phyloP scores from a whole-genome alignment of 805 yeast genomes.

The Spathaspora sp. region DNA sequence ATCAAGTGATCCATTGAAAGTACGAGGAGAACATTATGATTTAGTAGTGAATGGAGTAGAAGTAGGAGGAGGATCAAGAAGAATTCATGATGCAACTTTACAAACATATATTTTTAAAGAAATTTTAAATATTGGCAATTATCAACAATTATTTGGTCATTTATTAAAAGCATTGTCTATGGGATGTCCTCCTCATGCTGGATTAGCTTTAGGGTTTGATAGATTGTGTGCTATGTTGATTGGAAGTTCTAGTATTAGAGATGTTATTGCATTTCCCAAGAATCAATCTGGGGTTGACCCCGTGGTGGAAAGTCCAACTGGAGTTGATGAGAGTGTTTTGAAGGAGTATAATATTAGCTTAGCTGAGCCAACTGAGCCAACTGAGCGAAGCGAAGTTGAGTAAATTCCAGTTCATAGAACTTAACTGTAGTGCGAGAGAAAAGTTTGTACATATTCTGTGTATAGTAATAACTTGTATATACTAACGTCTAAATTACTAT shows the following conservation, averaged over 20 bases:
- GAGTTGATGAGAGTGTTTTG: conserved; percentile 49
- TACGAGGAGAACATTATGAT: conserved; percentile 90
- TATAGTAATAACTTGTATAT: conserved; percentile 6
- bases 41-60: conserved; percentile 92
- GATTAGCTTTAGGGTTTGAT: conserved; percentile 93
- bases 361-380: background rate
- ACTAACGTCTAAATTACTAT: background rate
- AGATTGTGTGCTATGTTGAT: conserved; percentile 86
- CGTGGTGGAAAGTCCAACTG: conserved; percentile 82
- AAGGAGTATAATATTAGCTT: conserved; percentile 44
- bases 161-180: conserved; percentile 72
- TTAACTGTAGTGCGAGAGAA: background rate
- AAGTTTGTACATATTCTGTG: background rate
- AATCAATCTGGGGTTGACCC: conserved; percentile 84
- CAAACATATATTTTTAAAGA: conserved; percentile 71
- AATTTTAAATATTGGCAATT: conserved; percentile 56
- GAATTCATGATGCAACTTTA: conserved; percentile 82
- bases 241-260: conserved; percentile 77
- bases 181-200: conserved; percentile 99
- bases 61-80: conserved; percentile 94
- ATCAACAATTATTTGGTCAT: conserved; percentile 77
- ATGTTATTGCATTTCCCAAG: conserved; percentile 95
- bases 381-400: too few species aligned
- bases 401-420: too few species aligned
- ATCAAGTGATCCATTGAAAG: conserved; percentile 52